Base-by-base conservation (phyloP, 2,329 filamentous ascomycete species). In the Sporothrix phasma region DNA sequence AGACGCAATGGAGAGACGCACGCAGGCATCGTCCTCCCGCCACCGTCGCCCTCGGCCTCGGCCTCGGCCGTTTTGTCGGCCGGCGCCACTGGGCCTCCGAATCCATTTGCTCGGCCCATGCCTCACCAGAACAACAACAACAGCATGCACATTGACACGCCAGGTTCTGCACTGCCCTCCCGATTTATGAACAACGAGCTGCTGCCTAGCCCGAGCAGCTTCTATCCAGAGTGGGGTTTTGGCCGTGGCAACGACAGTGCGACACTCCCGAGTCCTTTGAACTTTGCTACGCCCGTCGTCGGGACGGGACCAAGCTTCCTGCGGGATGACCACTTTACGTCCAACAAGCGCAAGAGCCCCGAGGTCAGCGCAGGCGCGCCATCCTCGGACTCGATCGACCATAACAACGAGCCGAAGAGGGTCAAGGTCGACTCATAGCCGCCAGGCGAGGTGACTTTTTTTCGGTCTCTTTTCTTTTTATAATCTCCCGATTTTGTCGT, bases 181-280 rank as follows among this genome's bases (percentile, higher is more conserved):
- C 86, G 93, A 46, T 97, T 97, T 74, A 87, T 97, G 69, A 88
- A 87, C 65, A 90, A 89, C 68, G 90, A 92, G 41, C 86, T 97
- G 62, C 80, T 97, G 17, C 92, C 94, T 0, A 96, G 90, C 64
- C 94, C 94, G 0, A 95, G 89, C 68, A 91, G 86, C 68, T 97
- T 97, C 76, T 97, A 96, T 71, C 87, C 89, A 0, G 92, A 96
- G 67, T 97, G 92, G 92, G 87, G 88, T 69, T 92, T 90, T 74
- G 73, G 86, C 74, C 73, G 85, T 73, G 65, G 82, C 71, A 74
- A 79, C 64, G 89, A 94, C 69, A 89, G 83, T 73, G 96, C 94
- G 71, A 94, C 95, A 69, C 80, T 97, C 58, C 92, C 92, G 0
- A 97, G 92, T 73, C 94, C 94, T 10, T 78, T 97, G 68, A 96